Evolutionary conservation across 129 eudicot genomes (phyloP).

Genomic region (Artemisia argyi): DNA sequence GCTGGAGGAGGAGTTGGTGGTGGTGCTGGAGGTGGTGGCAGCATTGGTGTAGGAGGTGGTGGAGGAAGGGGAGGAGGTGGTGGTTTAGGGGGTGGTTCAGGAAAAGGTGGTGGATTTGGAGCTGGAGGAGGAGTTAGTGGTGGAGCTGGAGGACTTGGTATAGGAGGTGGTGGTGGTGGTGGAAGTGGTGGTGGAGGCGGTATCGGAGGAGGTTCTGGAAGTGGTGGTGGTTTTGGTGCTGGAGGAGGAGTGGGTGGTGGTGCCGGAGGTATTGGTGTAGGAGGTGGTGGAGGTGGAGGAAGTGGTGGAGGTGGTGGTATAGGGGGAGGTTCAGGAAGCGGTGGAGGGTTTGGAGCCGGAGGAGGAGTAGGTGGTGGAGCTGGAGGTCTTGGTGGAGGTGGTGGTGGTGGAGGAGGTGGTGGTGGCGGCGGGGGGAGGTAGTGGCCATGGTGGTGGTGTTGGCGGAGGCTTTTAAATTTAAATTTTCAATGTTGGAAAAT

Average conservation of each 20-base stretch:
- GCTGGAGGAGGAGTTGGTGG: conserved; percentile 33
- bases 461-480: too few species aligned
- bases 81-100: conserved; percentile 50
- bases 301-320: conserved; percentile 41
- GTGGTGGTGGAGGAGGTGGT: conserved; percentile 21
- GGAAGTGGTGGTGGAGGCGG: conserved; percentile 48
- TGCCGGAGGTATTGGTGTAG: conserved; percentile 40
- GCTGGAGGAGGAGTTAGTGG: conserved; percentile 45
- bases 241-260: conserved; percentile 47
- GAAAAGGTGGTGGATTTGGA: conserved; percentile 59
- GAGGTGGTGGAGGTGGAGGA: conserved; percentile 49
- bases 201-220: conserved; percentile 39
- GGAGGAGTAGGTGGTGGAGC: conserved; percentile 38
- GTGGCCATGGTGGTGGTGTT: conserved; percentile 19
- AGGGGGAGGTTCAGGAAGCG: conserved; percentile 42
- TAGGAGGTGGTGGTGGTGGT: conserved; percentile 34
- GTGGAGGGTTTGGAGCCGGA: conserved; percentile 43
- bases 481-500: too few species aligned
- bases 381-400: conserved; percentile 24
- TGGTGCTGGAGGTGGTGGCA: conserved; percentile 34
- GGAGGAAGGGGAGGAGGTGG: conserved; percentile 53
- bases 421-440: conserved; percentile 24
- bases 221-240: conserved; percentile 37
- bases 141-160: conserved; percentile 39
- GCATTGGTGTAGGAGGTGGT: conserved; percentile 25